phyloP scores from a whole-genome alignment of 371 early-diverging fungal species.

The Mucor sp. region DNA sequence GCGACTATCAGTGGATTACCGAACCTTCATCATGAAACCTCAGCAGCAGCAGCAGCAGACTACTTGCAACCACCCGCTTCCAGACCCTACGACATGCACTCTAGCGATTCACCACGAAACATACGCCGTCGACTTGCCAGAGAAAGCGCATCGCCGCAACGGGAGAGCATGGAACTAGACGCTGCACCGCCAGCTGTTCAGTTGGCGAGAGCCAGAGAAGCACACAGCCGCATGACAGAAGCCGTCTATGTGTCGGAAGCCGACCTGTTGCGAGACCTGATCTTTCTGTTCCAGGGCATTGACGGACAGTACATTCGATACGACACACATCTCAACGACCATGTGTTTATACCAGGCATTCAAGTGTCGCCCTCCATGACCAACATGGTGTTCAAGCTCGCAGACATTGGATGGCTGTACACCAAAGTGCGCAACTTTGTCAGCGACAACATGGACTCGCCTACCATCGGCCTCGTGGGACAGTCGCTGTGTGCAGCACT shows the following conservation, averaged over 20 bases:
- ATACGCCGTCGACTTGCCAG: constrained; percentile 36
- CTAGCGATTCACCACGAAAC: constrained; percentile 27
- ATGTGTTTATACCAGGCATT: constrained; percentile 40
- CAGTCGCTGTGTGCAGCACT: constrained; percentile 84
- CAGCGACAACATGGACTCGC: constrained; percentile 32
- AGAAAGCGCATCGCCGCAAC: constrained; percentile 4
- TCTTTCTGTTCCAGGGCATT: constrained; percentile 93
- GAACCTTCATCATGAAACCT: constrained; percentile 4
- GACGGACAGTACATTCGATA: constrained; percentile 85
- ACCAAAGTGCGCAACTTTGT: constrained; percentile 57
- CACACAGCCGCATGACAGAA: constrained; percentile 5
- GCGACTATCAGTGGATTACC: constrained; percentile 23
- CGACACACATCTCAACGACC: constrained; percentile 53
- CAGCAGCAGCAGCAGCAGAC: neutral
- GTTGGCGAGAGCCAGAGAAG: constrained; percentile 31
- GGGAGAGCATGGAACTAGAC: constrained; percentile 3
- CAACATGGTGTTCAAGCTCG: constrained; percentile 57
- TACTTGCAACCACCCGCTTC: constrained; percentile 32
- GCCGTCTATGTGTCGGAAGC: constrained; percentile 61
- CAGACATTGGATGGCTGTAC: constrained; percentile 78
- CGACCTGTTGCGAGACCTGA: constrained; percentile 78
- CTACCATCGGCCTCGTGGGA: constrained; percentile 59
- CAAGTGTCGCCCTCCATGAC: constrained; percentile 59
- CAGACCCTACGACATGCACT: constrained; percentile 26
- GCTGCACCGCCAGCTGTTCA: constrained; percentile 36